Conservation (phyloP, 1,284 basidiomycete genomes). For the Ganoderma meredithae region DNA sequence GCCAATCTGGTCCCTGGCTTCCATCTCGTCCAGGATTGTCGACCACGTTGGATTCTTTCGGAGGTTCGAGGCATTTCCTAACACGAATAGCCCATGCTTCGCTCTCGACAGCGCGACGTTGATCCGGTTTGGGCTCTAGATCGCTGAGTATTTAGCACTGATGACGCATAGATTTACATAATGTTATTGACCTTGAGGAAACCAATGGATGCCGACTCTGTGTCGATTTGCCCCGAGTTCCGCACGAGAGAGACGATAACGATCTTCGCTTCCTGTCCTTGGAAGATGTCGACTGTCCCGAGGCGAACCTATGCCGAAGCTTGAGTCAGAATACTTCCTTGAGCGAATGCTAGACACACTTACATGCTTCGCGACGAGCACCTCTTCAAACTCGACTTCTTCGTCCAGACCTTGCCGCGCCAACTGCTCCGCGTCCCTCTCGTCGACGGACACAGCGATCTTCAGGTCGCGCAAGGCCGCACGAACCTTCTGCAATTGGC, state of each 20-base stretch:
- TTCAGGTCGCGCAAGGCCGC: conserved; percentile 56
- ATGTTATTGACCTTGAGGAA: conserved; percentile 63
- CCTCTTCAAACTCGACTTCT: conserved; percentile 44
- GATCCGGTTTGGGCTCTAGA: conserved; percentile 34
- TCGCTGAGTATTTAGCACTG: too few species aligned
- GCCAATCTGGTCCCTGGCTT: conserved; percentile 55
- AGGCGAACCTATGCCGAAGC: conserved; percentile 61
- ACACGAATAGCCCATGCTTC: conserved; percentile 72
- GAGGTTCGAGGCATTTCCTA: conserved; percentile 70
- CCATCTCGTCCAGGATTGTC: conserved; percentile 63
- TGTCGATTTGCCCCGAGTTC: conserved; percentile 62
- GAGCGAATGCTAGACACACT: not conserved
- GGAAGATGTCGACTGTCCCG: conserved; percentile 81
- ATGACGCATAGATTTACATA: too few species aligned
- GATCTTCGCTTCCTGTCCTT: conserved; percentile 75
- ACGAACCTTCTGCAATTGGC: conserved; percentile 58
- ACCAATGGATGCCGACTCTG: conserved; percentile 57
- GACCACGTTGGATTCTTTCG: conserved; percentile 63
- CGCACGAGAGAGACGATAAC: conserved; percentile 77
- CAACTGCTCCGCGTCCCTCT: conserved; percentile 68
- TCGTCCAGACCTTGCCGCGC: conserved; percentile 50
- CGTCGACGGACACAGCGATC: conserved; percentile 72
- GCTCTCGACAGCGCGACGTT: conserved; percentile 73
- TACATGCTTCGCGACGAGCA: conserved; percentile 54
- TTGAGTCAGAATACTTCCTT: not conserved